Evolutionary conservation across 2,329 filamentous ascomycete species (phyloP).

Genomic region (Pseudogymnoascus sp.): DNA sequence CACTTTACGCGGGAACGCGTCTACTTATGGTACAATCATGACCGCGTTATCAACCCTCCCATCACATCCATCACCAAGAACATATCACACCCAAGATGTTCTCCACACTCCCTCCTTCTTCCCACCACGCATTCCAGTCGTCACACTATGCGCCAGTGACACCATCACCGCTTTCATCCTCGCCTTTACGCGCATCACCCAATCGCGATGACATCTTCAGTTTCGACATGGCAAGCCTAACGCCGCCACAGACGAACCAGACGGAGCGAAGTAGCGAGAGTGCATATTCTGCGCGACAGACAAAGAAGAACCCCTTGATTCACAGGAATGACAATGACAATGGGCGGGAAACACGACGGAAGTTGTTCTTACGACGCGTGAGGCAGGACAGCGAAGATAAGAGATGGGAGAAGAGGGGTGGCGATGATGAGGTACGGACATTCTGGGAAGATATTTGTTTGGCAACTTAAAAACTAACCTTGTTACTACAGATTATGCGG

Average conservation of each 20-base stretch:
- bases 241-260: neutral
- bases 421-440: constrained; percentile 48
- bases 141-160: constrained; percentile 33
- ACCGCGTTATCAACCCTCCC: constrained; percentile 41
- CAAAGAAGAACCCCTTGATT: constrained; percentile 55
- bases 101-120: constrained; percentile 20
- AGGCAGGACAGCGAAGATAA: constrained; percentile 52
- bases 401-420: constrained; percentile 51
- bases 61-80: constrained; percentile 32
- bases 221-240: neutral
- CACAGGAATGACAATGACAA: constrained; percentile 48
- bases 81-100: constrained; percentile 31
- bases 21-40: constrained; percentile 31
- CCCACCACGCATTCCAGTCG: constrained; percentile 12
- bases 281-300: constrained; percentile 1
- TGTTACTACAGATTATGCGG: constrained; percentile 28
- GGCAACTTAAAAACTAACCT: neutral
- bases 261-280: neutral
- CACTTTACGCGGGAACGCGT: constrained; percentile 5
- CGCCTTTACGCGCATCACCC: constrained; percentile 47
- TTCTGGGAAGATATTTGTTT: neutral
- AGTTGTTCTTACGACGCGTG: constrained; percentile 62
- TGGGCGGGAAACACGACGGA: constrained; percentile 54
- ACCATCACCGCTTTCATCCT: constrained; percentile 52
- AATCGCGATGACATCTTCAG: constrained; percentile 18